phyloP scores from a whole-genome alignment of 2,329 filamentous ascomycete genomes.

The Colletotrichum destructivum region DNA sequence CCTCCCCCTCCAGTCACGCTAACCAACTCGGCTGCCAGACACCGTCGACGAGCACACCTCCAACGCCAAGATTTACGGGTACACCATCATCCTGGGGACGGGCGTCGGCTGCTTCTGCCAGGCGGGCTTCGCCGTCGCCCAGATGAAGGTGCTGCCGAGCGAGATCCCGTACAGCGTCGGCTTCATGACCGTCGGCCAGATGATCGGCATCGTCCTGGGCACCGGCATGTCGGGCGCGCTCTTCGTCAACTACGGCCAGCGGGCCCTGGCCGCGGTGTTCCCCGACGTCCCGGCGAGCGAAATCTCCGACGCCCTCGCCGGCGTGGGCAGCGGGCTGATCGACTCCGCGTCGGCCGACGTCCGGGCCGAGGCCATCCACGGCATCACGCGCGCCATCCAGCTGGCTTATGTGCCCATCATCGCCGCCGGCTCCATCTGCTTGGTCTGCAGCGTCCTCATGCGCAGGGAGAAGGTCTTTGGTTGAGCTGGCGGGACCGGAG shows the following conservation, averaged over 20 bases:
- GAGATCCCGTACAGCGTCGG: slow-evolving; percentile 51
- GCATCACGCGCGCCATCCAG: slow-evolving; percentile 4
- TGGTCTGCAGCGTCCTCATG: slow-evolving; percentile 7
- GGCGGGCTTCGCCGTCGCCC: slow-evolving; percentile 52
- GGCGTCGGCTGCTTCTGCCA: slow-evolving; percentile 54
- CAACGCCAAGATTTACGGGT: slow-evolving; percentile 49
- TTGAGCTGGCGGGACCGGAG: background rate
- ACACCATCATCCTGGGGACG: slow-evolving; percentile 55
- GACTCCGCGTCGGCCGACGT: background rate
- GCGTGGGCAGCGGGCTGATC: background rate
- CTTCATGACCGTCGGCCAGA: slow-evolving; percentile 52
- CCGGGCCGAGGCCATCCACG: background rate
- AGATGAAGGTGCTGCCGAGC: slow-evolving; percentile 48
- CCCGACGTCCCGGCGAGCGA: background rate
- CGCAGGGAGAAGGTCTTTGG: slow-evolving; percentile 15
- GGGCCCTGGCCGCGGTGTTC: background rate
- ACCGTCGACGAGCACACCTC: slow-evolving; percentile 42
- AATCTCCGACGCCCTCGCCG: slow-evolving; percentile 2
- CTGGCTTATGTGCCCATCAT: slow-evolving; percentile 3
- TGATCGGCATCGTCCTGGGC: slow-evolving; percentile 29
- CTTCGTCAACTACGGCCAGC: slow-evolving; percentile 32
- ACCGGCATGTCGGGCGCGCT: slow-evolving; percentile 40
- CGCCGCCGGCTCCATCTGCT: slow-evolving; percentile 7
- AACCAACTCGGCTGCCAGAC: slow-evolving; percentile 31
- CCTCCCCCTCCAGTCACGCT: background rate